phyloP scores from a whole-genome alignment of 352 stramenopile genomes.

The Heterotrichella gracilis region DNA sequence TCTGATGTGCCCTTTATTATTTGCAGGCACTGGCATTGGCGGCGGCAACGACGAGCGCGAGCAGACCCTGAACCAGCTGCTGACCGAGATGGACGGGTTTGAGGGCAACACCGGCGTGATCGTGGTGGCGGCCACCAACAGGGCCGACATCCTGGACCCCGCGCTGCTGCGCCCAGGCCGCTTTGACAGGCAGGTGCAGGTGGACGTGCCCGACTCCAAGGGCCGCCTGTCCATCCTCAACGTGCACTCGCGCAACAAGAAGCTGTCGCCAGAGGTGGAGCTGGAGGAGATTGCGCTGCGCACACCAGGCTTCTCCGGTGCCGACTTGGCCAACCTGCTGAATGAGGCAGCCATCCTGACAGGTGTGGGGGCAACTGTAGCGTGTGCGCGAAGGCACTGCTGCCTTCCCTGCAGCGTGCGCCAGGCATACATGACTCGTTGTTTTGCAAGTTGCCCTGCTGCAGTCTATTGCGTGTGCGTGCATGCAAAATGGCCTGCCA shows the following conservation, averaged over 20 bases:
- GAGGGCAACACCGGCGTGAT: constrained; percentile 62
- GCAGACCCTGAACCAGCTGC: constrained; percentile 96
- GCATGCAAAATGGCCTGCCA: too few species aligned
- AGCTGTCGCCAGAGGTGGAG: constrained; percentile 48
- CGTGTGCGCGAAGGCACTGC: too few species aligned
- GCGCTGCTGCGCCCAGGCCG: constrained; percentile 76
- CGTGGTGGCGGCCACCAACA: constrained; percentile 87
- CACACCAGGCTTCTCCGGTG: constrained; percentile 80
- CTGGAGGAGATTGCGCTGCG: constrained; percentile 69
- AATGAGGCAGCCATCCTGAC: constrained; percentile 94
- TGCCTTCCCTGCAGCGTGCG: too few species aligned
- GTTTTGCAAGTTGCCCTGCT: too few species aligned
- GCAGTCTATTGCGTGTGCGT: too few species aligned
- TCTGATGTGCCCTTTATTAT: too few species aligned
- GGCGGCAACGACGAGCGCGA: constrained; percentile 87
- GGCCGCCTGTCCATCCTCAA: constrained; percentile 80
- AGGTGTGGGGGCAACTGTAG: too few species aligned
- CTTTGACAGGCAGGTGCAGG: constrained; percentile 89
- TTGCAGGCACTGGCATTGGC: constrained; percentile 45
- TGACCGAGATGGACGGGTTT: constrained; percentile 99
- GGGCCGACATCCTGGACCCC: constrained; percentile 88
- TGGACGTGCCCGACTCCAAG: constrained; percentile 83
- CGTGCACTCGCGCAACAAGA: constrained; percentile 67
- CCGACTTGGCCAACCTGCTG: constrained; percentile 95
- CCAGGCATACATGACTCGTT: too few species aligned